Conservation (phyloP, 2,329 filamentous ascomycete species). For the Fusarium papillatum region DNA sequence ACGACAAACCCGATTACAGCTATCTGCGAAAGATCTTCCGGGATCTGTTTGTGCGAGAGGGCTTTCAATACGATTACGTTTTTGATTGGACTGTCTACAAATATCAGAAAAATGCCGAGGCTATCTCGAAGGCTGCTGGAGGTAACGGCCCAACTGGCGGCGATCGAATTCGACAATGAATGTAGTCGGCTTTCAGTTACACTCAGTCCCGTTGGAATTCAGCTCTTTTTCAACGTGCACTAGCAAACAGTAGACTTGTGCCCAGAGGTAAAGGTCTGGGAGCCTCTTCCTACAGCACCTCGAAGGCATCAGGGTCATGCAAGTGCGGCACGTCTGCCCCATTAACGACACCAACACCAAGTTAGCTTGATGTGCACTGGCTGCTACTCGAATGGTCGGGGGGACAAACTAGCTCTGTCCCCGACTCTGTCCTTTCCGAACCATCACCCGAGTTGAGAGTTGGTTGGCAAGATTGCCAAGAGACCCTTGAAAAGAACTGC, state of each 20-base stretch:
- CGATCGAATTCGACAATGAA: neutral
- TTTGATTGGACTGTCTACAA: constrained; percentile 99
- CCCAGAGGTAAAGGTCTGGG: neutral
- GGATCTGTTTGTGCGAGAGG: constrained; percentile 97
- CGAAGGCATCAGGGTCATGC: neutral
- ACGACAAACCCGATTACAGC: constrained; percentile 99
- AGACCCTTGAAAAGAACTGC: neutral
- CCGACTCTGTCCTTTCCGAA: neutral
- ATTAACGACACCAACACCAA: neutral
- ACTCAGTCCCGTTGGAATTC: neutral
- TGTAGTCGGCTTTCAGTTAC: neutral
- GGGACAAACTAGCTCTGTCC: neutral
- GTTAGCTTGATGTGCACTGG: neutral
- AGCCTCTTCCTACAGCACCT: neutral
- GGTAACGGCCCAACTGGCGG: neutral
- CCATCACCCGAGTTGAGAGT: neutral
- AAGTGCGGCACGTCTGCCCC: neutral
- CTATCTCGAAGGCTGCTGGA: constrained; percentile 86
- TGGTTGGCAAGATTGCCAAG: neutral
- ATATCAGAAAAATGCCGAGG: constrained; percentile 99
- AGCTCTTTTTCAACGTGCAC: neutral
- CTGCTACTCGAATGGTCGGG: neutral
- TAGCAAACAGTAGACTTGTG: neutral
- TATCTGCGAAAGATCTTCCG: constrained; percentile 99
- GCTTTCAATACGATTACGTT: constrained; percentile 99